Evolutionary conservation across 2,329 filamentous ascomycete genomes (phyloP).

Genomic region (Trichoderma simmonsii): DNA sequence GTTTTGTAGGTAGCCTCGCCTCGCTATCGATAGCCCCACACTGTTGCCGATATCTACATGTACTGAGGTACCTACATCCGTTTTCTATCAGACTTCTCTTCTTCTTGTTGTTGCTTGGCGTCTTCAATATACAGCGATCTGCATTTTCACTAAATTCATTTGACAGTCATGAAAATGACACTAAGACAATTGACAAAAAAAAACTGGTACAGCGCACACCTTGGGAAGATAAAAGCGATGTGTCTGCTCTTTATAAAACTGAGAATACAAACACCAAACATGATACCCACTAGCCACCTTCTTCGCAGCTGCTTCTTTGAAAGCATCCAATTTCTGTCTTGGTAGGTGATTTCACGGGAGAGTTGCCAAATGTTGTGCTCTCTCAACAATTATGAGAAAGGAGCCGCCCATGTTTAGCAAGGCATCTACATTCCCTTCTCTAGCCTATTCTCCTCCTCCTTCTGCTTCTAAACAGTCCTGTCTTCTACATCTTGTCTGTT

Average conservation of each 20-base stretch:
- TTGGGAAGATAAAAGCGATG: neutral
- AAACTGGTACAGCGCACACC: too few species aligned
- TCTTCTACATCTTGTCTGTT: neutral
- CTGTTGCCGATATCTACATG: neutral
- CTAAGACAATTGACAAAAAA: neutral
- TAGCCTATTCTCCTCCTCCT: neutral
- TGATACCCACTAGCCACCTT: neutral
- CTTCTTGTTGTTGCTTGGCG: neutral
- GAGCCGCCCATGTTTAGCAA: neutral
- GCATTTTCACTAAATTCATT: neutral
- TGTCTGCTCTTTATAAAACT: neutral
- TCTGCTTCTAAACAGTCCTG: neutral
- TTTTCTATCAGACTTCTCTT: neutral
- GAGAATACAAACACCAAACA: neutral
- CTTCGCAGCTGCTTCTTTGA: neutral
- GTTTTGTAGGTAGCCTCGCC: neutral
- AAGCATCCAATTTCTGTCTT: neutral
- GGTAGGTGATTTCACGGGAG: neutral
- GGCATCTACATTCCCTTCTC: neutral
- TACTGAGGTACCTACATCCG: neutral
- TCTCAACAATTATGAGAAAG: neutral
- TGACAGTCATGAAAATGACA: neutral
- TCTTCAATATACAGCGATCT: neutral
- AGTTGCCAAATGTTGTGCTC: neutral
- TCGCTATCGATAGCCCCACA: neutral